These are phyloP conservation scores for Pseudocercospora eumusae DNA, from an alignment of 2,329 filamentous ascomycete species.

Conservation along the genomic window DNA sequence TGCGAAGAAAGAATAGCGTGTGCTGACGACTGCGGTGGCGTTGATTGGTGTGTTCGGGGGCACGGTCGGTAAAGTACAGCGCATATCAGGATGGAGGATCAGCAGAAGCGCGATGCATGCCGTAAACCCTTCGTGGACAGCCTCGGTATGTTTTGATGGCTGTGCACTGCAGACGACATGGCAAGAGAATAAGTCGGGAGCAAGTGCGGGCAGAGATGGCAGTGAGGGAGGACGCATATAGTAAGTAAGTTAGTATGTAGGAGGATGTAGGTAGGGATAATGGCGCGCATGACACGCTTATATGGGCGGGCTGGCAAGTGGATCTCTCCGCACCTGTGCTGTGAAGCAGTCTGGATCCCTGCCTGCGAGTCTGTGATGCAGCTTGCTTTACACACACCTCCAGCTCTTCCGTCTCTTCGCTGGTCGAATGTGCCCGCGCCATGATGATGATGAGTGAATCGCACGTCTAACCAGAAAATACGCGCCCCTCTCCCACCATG, in stretches of 20 bases:
- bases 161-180: background rate
- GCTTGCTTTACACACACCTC: background rate
- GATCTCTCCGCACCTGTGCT: background rate
- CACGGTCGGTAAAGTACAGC: background rate
- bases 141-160: background rate
- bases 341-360: background rate
- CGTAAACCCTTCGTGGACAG: background rate
- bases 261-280: background rate
- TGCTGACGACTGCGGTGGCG: background rate
- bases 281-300: background rate
- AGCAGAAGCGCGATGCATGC: background rate
- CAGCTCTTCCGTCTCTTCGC: background rate
- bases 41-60: conserved; percentile 1
- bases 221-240: too few species aligned
- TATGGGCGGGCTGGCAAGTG: too few species aligned
- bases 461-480: background rate
- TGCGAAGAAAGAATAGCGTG: background rate
- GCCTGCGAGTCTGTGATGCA: background rate
- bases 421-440: background rate
- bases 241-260: background rate
- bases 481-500: background rate
- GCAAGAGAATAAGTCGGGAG: conserved; percentile 1
- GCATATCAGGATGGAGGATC: background rate
- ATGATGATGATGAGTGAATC: background rate
- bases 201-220: background rate